A percentile compares a stretch with the other conserved stretches of the same genome.
Conservation (phyloP, 805 yeast genomes). For the Starmerella tilneyi region DNA sequence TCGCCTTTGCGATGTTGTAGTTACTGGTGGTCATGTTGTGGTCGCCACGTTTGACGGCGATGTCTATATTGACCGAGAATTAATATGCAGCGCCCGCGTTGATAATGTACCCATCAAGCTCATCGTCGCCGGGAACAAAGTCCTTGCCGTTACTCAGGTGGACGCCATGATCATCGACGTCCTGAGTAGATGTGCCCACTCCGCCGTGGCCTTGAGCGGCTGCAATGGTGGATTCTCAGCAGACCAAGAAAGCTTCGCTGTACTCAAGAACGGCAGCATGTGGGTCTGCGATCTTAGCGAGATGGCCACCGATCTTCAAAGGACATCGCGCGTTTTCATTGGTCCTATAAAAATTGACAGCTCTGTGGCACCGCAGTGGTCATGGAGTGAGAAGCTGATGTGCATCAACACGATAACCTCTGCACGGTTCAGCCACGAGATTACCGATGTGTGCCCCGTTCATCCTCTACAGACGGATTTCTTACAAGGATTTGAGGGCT, state of each 20-base stretch:
- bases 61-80: not conserved
- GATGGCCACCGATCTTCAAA: not conserved
- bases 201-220: not conserved
- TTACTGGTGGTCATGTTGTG: not conserved
- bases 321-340: not conserved
- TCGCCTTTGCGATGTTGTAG: not conserved
- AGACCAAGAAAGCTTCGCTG: not conserved
- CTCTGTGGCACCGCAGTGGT: not conserved
- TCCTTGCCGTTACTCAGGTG: not conserved
- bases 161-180: constrained; percentile 2
- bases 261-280: constrained; percentile 2
- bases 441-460: constrained; percentile 1
- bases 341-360: not conserved
- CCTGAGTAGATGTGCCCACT: not conserved
- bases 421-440: not conserved
- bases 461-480: not conserved
- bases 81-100: not conserved
- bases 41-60: not conserved
- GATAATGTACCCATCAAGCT: not conserved
- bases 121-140: not conserved
- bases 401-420: not conserved
- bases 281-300: constrained; percentile 4
- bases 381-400: constrained; percentile 1
- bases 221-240: not conserved
- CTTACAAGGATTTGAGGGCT: not conserved